Conservation (phyloP, 495 filamentous ascomycete species). For the Amphirosellinia nigrospora region DNA sequence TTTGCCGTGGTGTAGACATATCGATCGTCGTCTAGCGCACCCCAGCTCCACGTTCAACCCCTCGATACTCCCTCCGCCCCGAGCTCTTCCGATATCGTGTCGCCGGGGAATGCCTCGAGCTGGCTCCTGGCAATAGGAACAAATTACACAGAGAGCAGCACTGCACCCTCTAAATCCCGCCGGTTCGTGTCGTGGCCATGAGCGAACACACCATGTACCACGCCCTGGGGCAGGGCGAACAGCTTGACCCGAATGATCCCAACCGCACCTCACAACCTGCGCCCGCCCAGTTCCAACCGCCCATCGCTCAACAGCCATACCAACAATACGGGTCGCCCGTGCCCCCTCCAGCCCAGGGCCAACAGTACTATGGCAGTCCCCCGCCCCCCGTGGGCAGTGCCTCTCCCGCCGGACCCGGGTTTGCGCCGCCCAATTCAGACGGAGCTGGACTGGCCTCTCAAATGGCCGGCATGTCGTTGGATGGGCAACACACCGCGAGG, state of each 20-base stretch:
- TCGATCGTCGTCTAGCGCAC: background rate
- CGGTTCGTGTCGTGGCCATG: slow-evolving; percentile 52
- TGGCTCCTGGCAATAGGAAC: background rate
- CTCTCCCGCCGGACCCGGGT: slow-evolving; percentile 42
- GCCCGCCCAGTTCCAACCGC: slow-evolving; percentile 62
- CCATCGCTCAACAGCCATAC: slow-evolving; percentile 61
- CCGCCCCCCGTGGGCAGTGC: slow-evolving; percentile 42
- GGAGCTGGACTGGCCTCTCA: slow-evolving; percentile 76
- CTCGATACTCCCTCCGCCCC: background rate
- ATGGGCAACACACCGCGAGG: slow-evolving; percentile 54
- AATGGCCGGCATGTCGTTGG: slow-evolving; percentile 81
- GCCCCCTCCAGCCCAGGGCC: slow-evolving; percentile 31
- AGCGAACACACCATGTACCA: slow-evolving; percentile 81
- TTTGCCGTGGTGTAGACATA: slow-evolving; percentile 4
- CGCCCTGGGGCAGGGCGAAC: slow-evolving; percentile 67
- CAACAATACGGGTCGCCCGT: slow-evolving; percentile 60
- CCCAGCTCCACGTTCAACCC: too few species aligned
- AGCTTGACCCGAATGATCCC: slow-evolving; percentile 66
- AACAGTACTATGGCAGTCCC: slow-evolving; percentile 45
- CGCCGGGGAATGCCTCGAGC: slow-evolving; percentile 11
- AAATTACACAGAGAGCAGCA: slow-evolving; percentile 3
- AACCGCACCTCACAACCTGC: slow-evolving; percentile 62
- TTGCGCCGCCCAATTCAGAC: slow-evolving; percentile 42
- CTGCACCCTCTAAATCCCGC: background rate
- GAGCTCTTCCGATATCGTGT: background rate